A percentile compares a stretch with the other conserved stretches of the same genome.
These are phyloP conservation scores for Polygonum maritimum DNA, from an alignment of 148 eudicot species.

Conservation along the genomic window DNA sequence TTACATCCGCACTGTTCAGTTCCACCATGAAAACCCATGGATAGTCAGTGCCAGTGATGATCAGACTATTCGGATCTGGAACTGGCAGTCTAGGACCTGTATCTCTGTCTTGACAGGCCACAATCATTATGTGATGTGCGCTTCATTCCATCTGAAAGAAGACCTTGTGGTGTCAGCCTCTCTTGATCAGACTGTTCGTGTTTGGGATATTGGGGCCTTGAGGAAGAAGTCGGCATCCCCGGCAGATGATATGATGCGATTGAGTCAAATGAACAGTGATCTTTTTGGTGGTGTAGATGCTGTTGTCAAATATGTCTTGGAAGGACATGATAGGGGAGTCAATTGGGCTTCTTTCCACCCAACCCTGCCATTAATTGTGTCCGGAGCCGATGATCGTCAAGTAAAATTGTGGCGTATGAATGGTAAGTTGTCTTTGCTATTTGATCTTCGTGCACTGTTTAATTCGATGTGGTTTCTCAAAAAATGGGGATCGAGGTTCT, in stretches of 20 bases:
- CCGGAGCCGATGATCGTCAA: slow-evolving; percentile 85
- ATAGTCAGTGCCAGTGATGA: slow-evolving; percentile 57
- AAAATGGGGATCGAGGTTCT: not conserved
- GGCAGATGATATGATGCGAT: slow-evolving; percentile 74
- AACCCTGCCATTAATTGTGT: slow-evolving; percentile 58
- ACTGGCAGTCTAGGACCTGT: slow-evolving; percentile 96
- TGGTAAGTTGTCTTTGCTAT: slow-evolving; percentile 27
- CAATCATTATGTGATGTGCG: slow-evolving; percentile 85
- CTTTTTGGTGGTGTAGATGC: slow-evolving; percentile 80
- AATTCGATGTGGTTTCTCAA: not conserved
- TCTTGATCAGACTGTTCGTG: slow-evolving; percentile 85
- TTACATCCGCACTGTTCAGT: slow-evolving; percentile 45
- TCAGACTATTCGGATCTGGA: slow-evolving; percentile 74
- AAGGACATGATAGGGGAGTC: slow-evolving; percentile 98
- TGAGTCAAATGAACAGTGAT: slow-evolving; percentile 88
- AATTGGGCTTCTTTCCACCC: slow-evolving; percentile 98
- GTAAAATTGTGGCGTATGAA: slow-evolving; percentile 84
- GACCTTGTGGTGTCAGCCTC: slow-evolving; percentile 97
- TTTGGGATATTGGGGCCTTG: slow-evolving; percentile 84
- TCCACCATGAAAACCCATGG: slow-evolving; percentile 45
- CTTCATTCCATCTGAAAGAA: slow-evolving; percentile 87
- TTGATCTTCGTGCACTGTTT: not conserved
- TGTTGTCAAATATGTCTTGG: slow-evolving; percentile 75
- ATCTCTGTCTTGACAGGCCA: slow-evolving; percentile 74
- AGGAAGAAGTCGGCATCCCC: slow-evolving; percentile 85